These are phyloP conservation scores for Tolypocladium paradoxum DNA, from an alignment of 2,329 filamentous ascomycete genomes.

Conservation along the genomic window DNA sequence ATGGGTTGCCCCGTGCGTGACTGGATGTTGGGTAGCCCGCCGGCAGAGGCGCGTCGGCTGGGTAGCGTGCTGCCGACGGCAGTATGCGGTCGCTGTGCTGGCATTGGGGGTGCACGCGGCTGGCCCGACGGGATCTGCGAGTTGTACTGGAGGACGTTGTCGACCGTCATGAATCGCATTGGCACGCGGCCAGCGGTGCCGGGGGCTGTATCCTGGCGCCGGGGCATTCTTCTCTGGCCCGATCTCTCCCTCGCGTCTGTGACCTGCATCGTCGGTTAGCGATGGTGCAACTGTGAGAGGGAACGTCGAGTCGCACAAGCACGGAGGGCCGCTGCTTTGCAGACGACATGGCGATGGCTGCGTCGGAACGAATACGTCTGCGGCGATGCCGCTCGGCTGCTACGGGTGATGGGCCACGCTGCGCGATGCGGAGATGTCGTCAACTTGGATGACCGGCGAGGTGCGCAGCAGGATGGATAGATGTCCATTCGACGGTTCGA, in stretches of 20 bases:
- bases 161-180: slow-evolving; percentile 77
- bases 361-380: background rate
- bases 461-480: no score
- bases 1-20: slow-evolving; percentile 46
- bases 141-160: slow-evolving; percentile 88
- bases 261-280: slow-evolving; percentile 17
- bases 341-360: slow-evolving; percentile 25
- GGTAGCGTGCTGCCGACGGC: slow-evolving; percentile 6
- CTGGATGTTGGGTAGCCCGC: slow-evolving; percentile 28
- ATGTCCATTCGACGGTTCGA: background rate
- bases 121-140: slow-evolving; percentile 94
- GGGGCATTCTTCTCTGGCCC: slow-evolving; percentile 18
- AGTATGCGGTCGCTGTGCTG: slow-evolving; percentile 22
- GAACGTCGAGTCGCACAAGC: slow-evolving; percentile 31
- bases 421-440: background rate
- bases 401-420: background rate
- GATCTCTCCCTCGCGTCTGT: slow-evolving; percentile 27
- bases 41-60: slow-evolving; percentile 18
- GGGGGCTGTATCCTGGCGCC: slow-evolving; percentile 21
- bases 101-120: slow-evolving; percentile 58
- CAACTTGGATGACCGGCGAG: background rate
- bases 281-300: slow-evolving; percentile 1
- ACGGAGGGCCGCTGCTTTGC: slow-evolving; percentile 50
- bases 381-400: background rate
- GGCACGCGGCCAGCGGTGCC: slow-evolving; percentile 24